Conservation (phyloP, 2,329 filamentous ascomycete genomes). For the Fusarium kyushuense region DNA sequence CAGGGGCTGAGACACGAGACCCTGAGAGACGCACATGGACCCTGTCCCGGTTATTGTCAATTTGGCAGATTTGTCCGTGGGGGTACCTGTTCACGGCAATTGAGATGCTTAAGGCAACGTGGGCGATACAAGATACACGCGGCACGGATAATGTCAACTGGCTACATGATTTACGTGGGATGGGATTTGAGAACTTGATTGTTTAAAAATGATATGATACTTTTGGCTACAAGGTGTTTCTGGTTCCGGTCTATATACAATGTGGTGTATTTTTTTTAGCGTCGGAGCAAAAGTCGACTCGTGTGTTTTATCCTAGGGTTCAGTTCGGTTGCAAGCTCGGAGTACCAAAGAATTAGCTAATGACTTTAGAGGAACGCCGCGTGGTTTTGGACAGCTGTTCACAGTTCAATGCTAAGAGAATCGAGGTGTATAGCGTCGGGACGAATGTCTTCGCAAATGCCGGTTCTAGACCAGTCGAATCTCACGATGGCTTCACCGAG, state of each 20-base stretch:
- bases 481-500: constrained; percentile 41
- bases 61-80: constrained; percentile 62
- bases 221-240: constrained; percentile 15
- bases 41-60: constrained; percentile 60
- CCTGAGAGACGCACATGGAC: constrained; percentile 62
- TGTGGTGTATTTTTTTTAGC: constrained; percentile 29
- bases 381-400: constrained; percentile 31
- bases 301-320: constrained; percentile 27
- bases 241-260: constrained; percentile 29
- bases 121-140: constrained; percentile 57
- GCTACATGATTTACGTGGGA: constrained; percentile 58
- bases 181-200: constrained; percentile 61
- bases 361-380: constrained; percentile 16
- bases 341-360: constrained; percentile 26
- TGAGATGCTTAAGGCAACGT: constrained; percentile 62
- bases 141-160: constrained; percentile 51
- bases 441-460: constrained; percentile 15
- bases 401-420: constrained; percentile 32
- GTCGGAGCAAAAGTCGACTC: constrained; percentile 29
- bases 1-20: constrained; percentile 66
- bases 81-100: constrained; percentile 64
- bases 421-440: constrained; percentile 24
- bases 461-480: constrained; percentile 36
- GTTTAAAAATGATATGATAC: constrained; percentile 50
- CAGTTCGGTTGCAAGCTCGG: constrained; percentile 23